phyloP scores from a whole-genome alignment of 352 stramenopile species.

The Globisporangium cylindrosporum region DNA sequence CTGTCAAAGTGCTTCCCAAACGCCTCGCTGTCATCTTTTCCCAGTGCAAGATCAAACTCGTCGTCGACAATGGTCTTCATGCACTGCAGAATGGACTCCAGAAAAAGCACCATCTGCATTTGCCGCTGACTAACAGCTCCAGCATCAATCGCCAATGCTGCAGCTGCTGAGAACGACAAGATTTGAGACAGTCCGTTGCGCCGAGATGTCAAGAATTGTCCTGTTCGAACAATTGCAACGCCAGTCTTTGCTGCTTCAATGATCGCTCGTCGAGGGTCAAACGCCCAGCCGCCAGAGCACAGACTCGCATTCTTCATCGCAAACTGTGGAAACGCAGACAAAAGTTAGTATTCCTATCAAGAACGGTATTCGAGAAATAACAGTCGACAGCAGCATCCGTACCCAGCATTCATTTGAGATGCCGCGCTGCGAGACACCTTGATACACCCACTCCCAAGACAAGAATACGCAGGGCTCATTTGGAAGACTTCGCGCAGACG shows the following conservation, averaged over 20 bases:
- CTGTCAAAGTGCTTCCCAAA: slow-evolving; percentile 76
- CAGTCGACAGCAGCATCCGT: neutral
- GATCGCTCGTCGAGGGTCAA: slow-evolving; percentile 68
- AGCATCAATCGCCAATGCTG: slow-evolving; percentile 39
- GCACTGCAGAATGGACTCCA: slow-evolving; percentile 77
- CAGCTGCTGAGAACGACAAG: slow-evolving; percentile 45
- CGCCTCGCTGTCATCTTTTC: slow-evolving; percentile 68
- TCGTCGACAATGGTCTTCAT: slow-evolving; percentile 78
- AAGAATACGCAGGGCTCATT: slow-evolving; percentile 68
- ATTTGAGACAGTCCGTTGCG: slow-evolving; percentile 34
- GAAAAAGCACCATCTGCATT: slow-evolving; percentile 78
- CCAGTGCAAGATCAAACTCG: slow-evolving; percentile 57
- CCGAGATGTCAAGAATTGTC: slow-evolving; percentile 60
- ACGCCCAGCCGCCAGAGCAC: slow-evolving; percentile 59
- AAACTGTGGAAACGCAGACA: slow-evolving; percentile 38
- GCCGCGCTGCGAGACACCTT: slow-evolving; percentile 73
- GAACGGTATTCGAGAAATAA: neutral
- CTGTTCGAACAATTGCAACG: slow-evolving; percentile 67
- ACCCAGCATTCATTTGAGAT: slow-evolving; percentile 85
- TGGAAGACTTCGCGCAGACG: slow-evolving; percentile 20
- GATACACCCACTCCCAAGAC: slow-evolving; percentile 85
- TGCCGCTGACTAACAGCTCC: slow-evolving; percentile 60
- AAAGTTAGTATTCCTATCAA: neutral
- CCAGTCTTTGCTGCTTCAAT: slow-evolving; percentile 72
- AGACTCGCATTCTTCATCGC: slow-evolving; percentile 79